Evolutionary conservation across 768 basidiomycete species (phyloP), one percentile per base, ranked within the genome.

Genomic region (Mycena pura): DNA sequence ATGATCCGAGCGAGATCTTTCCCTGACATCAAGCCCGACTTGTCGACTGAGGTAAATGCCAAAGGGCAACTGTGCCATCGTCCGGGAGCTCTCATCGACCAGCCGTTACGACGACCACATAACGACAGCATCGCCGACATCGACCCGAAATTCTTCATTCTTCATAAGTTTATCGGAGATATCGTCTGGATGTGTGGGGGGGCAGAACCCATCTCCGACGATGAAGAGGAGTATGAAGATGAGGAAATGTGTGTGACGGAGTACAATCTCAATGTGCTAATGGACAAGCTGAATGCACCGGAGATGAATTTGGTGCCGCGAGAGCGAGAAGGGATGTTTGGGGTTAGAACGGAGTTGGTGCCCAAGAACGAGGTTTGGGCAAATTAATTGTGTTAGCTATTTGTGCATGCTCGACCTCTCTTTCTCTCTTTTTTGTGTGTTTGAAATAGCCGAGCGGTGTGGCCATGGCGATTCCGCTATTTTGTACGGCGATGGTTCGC

Each of bases 111-210:
- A 2, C 31, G 47, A 19, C 48, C 39, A 28, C 10, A 11, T 31
- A 22, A 44, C 57, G 25, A 47, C 39, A 27, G 2, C 24, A 50
- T 58, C 40, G 29, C 48, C 40, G 57, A 58, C 31, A 19, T 58
- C 32, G 48, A 58, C 25, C 31, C n/a, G 13, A 58, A 50, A 44
- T 58, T 25, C 28, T 58, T 58, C 11, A 34, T 58, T 15, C 39
- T 58, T 6, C 57, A 58, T 14, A 58, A 58, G 14, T 58, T 34
- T 43, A 27, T 58, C 2, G 57, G 57, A 10, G 57, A 58, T 24
- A 58, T 58, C 2, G 57, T 58, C 8, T 50, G 57, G 57, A 58
- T 58, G 57, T 50, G 39, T 13, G 57, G 48, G 6, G 57, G 47
- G 13, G 17, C 40, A 14, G 47, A 49, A 11, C 39, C 24, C 2